A percentile compares a stretch with the other conserved stretches of the same genome.
Conservation (phyloP, 1,139 yeast species). For the Geotrichum aggregatum region DNA sequence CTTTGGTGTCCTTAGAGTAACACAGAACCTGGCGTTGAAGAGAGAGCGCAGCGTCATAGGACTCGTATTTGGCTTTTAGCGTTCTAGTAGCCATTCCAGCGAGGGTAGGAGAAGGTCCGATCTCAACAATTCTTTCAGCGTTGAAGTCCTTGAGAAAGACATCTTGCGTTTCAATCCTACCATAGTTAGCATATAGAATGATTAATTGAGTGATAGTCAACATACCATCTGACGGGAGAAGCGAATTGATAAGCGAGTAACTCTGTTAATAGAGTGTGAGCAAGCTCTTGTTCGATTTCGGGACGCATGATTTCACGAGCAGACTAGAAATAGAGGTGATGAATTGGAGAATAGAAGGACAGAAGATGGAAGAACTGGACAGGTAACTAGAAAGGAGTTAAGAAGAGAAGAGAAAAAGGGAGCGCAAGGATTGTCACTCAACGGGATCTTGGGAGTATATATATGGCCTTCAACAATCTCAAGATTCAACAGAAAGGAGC, state of each 20-base stretch:
- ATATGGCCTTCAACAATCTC: too few species aligned
- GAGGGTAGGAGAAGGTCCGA: slow-evolving; percentile 97
- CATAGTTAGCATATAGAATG: slow-evolving; percentile 1
- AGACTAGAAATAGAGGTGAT: not conserved
- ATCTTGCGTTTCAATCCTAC: slow-evolving; percentile 89
- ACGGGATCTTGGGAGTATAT: too few species aligned
- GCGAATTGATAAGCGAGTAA: slow-evolving; percentile 97
- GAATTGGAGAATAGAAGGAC: not conserved
- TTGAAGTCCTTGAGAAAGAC: slow-evolving; percentile 90
- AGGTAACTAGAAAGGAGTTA: not conserved
- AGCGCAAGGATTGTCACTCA: not conserved
- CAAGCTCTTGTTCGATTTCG: slow-evolving; percentile 95
- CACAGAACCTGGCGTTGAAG: slow-evolving; percentile 95
- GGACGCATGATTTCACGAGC: slow-evolving; percentile 67
- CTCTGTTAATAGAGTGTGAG: slow-evolving; percentile 91
- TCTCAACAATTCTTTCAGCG: slow-evolving; percentile 95
- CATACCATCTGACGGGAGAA: slow-evolving; percentile 93
- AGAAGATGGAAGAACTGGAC: not conserved
- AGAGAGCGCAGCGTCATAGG: slow-evolving; percentile 95
- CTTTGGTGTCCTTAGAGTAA: slow-evolving; percentile 92
- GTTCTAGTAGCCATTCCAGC: slow-evolving; percentile 99
- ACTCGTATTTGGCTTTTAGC: slow-evolving; percentile 90
- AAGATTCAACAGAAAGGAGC: too few species aligned
- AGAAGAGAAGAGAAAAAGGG: not conserved
- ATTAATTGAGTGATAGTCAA: slow-evolving; percentile 6